Conservation (phyloP, 73 alveolate genomes). For the Durusdinium trenchii region DNA sequence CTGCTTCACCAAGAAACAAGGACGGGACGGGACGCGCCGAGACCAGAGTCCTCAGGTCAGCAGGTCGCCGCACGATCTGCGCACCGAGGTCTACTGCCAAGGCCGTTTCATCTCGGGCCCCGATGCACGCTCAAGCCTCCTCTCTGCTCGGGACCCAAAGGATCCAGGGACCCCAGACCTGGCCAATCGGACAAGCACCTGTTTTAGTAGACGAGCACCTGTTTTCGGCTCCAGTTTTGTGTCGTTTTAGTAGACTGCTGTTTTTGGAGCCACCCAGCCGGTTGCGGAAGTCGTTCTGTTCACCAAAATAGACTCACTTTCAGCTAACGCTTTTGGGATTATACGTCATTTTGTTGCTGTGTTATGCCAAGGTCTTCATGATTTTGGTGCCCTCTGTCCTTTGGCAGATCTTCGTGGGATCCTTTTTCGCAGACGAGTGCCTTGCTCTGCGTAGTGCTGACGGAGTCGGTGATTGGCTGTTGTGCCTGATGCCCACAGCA, state of each 20-base stretch:
- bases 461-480: neutral
- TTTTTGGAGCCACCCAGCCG: no score
- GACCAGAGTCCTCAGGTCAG: neutral
- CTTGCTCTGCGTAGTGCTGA: neutral
- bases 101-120: slow-evolving; percentile 95
- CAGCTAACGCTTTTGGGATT: no score
- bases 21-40: neutral
- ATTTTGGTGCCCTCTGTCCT: slow-evolving; percentile 76
- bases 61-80: neutral
- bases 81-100: slow-evolving; percentile 69
- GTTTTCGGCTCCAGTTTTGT: no score
- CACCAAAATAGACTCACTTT: no score
- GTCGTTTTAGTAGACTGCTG: no score
- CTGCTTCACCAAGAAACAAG: neutral
- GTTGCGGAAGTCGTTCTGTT: no score
- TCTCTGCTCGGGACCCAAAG: slow-evolving; percentile 48
- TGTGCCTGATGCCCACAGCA: no score
- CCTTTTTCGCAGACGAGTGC: slow-evolving; percentile 45
- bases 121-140: slow-evolving; percentile 70
- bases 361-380: slow-evolving; percentile 84
- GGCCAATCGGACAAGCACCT: no score
- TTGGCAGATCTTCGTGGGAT: slow-evolving; percentile 90
- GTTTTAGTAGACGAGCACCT: no score
- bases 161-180: no score
- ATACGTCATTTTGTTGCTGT: no score